Evolutionary conservation across 2,329 filamentous ascomycete genomes (phyloP).

Genomic region (Fusarium pseudograminearum): DNA sequence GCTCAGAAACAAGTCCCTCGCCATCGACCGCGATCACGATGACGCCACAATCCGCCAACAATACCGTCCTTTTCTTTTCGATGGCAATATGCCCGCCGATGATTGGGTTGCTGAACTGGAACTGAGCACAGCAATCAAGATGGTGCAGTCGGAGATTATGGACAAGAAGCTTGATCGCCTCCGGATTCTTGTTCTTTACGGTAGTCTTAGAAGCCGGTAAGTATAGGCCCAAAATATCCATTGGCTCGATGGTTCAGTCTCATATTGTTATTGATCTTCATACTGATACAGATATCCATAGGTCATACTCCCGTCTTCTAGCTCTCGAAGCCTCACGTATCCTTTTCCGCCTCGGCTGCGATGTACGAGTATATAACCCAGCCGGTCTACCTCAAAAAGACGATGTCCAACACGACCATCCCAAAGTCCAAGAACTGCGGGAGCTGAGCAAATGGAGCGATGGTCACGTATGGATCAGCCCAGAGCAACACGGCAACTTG

Average conservation of each 20-base stretch:
- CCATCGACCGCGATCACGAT: neutral
- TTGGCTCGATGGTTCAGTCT: neutral
- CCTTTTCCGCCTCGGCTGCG: neutral
- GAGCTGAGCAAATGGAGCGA: conserved; percentile 9
- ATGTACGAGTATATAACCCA: conserved; percentile 1
- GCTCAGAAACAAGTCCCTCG: neutral
- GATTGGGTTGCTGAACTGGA: conserved; percentile 1
- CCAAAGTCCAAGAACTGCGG: neutral
- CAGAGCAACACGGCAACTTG: neutral
- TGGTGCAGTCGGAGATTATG: neutral
- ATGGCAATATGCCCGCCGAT: fast-evolving
- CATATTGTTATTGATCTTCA: no score
- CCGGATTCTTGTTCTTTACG: conserved; percentile 6
- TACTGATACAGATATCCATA: neutral
- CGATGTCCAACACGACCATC: neutral
- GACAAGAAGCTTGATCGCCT: conserved; percentile 2
- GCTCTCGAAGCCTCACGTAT: neutral
- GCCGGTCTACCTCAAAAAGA: conserved; percentile 4
- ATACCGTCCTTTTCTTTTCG: neutral
- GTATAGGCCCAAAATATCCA: neutral
- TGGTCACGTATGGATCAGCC: neutral
- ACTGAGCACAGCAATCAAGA: neutral
- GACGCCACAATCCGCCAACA: neutral
- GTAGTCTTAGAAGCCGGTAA: conserved; percentile 7
- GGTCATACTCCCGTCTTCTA: neutral